phyloP scores from a whole-genome alignment of 352 stramenopile species.

The Phytophthora sojae region DNA sequence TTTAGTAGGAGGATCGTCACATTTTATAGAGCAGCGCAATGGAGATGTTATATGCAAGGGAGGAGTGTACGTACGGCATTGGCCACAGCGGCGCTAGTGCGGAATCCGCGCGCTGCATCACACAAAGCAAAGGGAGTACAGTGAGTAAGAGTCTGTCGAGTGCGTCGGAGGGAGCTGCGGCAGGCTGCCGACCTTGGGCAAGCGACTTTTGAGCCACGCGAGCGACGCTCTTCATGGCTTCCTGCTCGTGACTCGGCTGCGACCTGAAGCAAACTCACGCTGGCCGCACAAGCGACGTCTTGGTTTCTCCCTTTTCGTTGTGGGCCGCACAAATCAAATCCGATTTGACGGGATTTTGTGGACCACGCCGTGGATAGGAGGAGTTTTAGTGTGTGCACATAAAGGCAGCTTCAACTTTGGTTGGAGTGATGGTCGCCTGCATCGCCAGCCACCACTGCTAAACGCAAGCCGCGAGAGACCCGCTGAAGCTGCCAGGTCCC shows the following conservation, averaged over 20 bases:
- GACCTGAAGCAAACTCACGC: constrained; percentile 32
- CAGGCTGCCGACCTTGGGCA: constrained; percentile 27
- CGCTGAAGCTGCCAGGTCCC: background rate
- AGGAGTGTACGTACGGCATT: constrained; percentile 39
- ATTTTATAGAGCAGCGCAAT: constrained; percentile 1
- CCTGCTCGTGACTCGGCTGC: constrained; percentile 3
- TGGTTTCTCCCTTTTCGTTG: constrained; percentile 16
- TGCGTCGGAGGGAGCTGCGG: background rate
- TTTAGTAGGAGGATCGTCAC: constrained; percentile 3
- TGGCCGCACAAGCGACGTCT: constrained; percentile 21
- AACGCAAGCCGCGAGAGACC: background rate
- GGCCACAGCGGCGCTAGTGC: constrained; percentile 44
- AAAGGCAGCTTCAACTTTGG: constrained; percentile 34
- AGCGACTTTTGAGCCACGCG: constrained; percentile 44
- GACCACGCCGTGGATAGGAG: background rate
- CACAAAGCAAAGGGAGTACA: background rate
- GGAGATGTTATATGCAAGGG: background rate
- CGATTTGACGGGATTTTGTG: constrained; percentile 34
- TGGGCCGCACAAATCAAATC: constrained; percentile 32
- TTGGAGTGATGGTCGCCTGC: constrained; percentile 3
- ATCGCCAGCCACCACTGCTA: background rate
- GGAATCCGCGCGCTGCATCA: constrained; percentile 42
- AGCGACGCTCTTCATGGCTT: constrained; percentile 48
- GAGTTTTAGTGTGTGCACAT: constrained; percentile 12
- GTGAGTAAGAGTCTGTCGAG: background rate